phyloP scores from a whole-genome alignment of 345 rosid species.

The Excoecaria cochinchinensis region DNA sequence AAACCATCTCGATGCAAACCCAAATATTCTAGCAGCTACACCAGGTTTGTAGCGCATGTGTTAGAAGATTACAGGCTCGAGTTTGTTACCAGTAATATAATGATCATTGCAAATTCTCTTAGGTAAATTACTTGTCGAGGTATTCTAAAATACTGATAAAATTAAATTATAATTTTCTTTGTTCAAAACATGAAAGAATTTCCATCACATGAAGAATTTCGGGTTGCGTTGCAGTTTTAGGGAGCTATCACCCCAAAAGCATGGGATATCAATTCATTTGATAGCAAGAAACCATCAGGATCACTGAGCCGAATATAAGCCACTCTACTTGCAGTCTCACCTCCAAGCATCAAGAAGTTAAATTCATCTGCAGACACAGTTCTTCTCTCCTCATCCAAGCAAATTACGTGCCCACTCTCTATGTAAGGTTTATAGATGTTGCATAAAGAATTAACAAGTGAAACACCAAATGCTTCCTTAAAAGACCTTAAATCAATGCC shows the following conservation, averaged over 20 bases:
- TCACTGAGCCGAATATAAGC: conserved; percentile 67
- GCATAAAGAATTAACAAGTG: conserved; percentile 54
- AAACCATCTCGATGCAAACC: not conserved
- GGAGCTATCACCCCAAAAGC: conserved; percentile 59
- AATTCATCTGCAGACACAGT: conserved; percentile 43
- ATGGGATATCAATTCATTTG: conserved; percentile 76
- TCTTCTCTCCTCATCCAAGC: conserved; percentile 59
- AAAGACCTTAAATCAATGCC: conserved; percentile 69
- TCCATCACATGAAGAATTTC: not conserved
- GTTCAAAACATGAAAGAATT: too few relatives aligned
- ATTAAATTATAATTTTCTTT: too few relatives aligned
- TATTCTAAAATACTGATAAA: too few relatives aligned
- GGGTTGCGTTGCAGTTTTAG: conserved; percentile 19
- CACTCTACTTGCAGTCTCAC: conserved; percentile 35
- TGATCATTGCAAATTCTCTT: too few relatives aligned
- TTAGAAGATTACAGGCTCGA: too few relatives aligned
- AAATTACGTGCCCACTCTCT: conserved; percentile 70
- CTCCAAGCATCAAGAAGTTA: conserved; percentile 32
- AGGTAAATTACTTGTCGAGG: too few relatives aligned
- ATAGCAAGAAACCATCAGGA: conserved; percentile 89
- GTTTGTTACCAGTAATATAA: too few relatives aligned
- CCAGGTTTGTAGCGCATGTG: not conserved
- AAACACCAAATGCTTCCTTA: conserved; percentile 56
- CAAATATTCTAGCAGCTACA: not conserved
- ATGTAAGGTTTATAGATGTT: conserved; percentile 55